Conservation (phyloP, 1,284 basidiomycete species). For the Vanrija sp. region DNA sequence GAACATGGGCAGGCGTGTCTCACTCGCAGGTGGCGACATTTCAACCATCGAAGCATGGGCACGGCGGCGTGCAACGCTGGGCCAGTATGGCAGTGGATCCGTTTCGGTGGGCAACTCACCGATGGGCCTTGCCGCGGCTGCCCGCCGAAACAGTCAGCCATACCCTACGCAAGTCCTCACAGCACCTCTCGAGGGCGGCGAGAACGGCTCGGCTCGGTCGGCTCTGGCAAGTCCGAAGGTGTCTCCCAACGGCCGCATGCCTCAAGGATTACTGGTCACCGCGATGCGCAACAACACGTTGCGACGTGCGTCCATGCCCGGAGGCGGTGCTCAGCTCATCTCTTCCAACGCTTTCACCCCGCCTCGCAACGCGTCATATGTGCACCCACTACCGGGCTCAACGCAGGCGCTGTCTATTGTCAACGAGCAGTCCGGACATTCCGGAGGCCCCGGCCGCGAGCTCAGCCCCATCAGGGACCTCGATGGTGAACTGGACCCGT, state of each 20-base stretch:
- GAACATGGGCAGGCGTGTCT: constrained; percentile 35
- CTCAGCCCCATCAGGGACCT: constrained; percentile 39
- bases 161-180: constrained; percentile 32
- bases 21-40: constrained; percentile 37
- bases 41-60: constrained; percentile 34
- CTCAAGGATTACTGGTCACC: constrained; percentile 33
- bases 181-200: constrained; percentile 1
- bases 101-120: constrained; percentile 17
- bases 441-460: constrained; percentile 15
- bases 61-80: not conserved
- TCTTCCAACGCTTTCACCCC: constrained; percentile 42
- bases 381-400: constrained; percentile 7
- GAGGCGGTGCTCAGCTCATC: constrained; percentile 32
- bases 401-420: not conserved
- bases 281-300: constrained; percentile 42
- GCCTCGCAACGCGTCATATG: constrained; percentile 28
- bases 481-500: constrained; percentile 21
- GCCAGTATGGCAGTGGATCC: constrained; percentile 21
- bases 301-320: constrained; percentile 38
- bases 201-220: not conserved
- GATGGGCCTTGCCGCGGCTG: constrained; percentile 35
- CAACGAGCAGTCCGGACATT: not conserved
- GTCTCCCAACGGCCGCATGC: constrained; percentile 28
- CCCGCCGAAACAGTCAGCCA: constrained; percentile 36
- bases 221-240: constrained; percentile 28